A percentile compares a stretch with the other conserved stretches of the same genome.
These are phyloP conservation scores for Russula compacta DNA, from an alignment of 768 basidiomycete species.

Conservation along the genomic window DNA sequence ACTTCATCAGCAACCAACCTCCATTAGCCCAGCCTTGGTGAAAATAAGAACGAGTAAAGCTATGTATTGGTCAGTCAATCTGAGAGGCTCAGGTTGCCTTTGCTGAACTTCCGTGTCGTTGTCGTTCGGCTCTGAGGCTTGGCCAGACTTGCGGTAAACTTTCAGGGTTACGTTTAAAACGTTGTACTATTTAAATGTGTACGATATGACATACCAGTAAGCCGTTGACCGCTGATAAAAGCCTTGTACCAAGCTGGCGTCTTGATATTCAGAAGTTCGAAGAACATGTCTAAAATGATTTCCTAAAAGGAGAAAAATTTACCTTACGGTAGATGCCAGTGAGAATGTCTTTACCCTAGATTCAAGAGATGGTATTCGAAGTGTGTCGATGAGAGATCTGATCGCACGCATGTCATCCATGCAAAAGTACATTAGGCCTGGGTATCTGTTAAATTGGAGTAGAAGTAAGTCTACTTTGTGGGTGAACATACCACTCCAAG, in stretches of 20 bases:
- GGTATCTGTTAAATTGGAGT: not conserved
- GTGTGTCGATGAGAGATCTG: conserved; percentile 70
- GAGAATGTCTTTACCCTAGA: conserved; percentile 50
- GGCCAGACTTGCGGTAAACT: conserved; percentile 40
- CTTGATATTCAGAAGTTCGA: conserved; percentile 86
- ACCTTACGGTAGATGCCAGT: not conserved
- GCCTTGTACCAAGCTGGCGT: conserved; percentile 89
- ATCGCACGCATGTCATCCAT: conserved; percentile 84
- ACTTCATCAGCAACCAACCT: conserved; percentile 42
- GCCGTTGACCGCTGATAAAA: conserved; percentile 78
- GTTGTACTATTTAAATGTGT: not conserved
- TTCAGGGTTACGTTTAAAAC: conserved; percentile 27
- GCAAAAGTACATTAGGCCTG: conserved; percentile 88
- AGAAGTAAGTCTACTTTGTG: not conserved
- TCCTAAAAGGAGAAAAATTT: conserved; percentile 44
- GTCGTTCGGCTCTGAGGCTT: conserved; percentile 18
- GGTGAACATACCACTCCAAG: conserved; percentile 76
- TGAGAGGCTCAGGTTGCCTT: conserved; percentile 47
- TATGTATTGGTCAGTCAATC: conserved; percentile 88
- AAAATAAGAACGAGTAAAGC: conserved; percentile 78
- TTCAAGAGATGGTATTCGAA: conserved; percentile 82
- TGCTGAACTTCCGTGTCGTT: conserved; percentile 28
- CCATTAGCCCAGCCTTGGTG: conserved; percentile 78
- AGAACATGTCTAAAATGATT: conserved; percentile 88
- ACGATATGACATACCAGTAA: conserved; percentile 56